Conservation (phyloP, 352 stramenopile species). For the Phytophthora litchii region DNA sequence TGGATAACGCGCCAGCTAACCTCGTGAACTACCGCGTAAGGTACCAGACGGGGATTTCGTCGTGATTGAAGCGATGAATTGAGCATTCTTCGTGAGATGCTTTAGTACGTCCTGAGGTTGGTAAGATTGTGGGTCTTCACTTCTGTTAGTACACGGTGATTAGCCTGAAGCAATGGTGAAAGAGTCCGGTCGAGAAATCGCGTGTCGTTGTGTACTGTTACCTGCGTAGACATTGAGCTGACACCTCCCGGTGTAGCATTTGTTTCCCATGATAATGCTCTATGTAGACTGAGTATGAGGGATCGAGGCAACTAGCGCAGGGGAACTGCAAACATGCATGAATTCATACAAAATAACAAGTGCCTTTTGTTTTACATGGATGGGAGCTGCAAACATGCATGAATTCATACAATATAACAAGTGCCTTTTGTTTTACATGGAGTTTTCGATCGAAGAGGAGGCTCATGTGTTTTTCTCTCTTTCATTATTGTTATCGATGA, state of each 20-base stretch:
- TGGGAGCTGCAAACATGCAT: slow-evolving; percentile 15
- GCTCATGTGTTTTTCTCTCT: slow-evolving; percentile 4
- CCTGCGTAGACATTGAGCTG: slow-evolving; percentile 5
- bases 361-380: slow-evolving; percentile 20
- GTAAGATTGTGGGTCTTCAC: slow-evolving; percentile 8
- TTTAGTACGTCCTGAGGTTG: slow-evolving; percentile 18
- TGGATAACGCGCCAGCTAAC: slow-evolving; percentile 70
- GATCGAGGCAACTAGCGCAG: slow-evolving; percentile 14
- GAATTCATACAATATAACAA: slow-evolving; percentile 21
- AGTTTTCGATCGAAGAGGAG: neutral
- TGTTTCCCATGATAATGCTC: slow-evolving; percentile 10
- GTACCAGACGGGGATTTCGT: slow-evolving; percentile 74
- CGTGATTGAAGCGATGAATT: slow-evolving; percentile 39
- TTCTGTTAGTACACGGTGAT: slow-evolving; percentile 8
- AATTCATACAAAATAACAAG: slow-evolving; percentile 23
- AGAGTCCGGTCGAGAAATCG: slow-evolving; percentile 1
- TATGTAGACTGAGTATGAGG: slow-evolving; percentile 23
- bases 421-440: slow-evolving; percentile 7
- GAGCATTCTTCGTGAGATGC: slow-evolving; percentile 7
- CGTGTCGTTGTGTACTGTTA: slow-evolving; percentile 21
- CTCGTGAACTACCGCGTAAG: slow-evolving; percentile 81
- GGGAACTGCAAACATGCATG: slow-evolving; percentile 13
- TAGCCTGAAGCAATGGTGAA: neutral
- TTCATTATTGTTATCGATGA: slow-evolving; percentile 21
- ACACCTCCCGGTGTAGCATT: slow-evolving; percentile 5